A percentile compares a stretch with the other conserved stretches of the same genome.
Conservation (phyloP, 495 filamentous ascomycete species). For the Penicillium odoratum region DNA sequence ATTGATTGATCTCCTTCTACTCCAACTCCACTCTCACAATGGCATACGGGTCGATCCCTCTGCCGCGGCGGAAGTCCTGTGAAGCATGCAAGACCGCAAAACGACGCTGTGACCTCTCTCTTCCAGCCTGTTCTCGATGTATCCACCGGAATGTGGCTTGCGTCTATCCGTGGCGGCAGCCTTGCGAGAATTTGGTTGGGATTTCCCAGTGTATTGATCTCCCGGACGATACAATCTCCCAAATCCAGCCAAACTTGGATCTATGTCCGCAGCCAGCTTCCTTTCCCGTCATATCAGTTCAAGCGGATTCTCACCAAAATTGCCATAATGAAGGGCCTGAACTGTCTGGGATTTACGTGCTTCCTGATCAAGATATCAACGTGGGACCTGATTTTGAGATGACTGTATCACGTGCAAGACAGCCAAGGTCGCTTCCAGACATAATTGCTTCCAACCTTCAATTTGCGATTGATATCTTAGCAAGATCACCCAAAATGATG, state of each 20-base stretch:
- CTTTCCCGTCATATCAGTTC: not conserved
- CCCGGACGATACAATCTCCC: not conserved
- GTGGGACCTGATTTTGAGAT: not conserved
- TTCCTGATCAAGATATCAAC: not conserved
- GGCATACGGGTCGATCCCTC: constrained; percentile 19
- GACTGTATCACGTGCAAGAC: constrained; percentile 8
- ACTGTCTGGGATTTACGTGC: not conserved
- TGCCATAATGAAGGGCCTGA: not conserved
- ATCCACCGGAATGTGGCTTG: constrained; percentile 40
- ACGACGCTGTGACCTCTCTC: constrained; percentile 50
- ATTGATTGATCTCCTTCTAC: not conserved
- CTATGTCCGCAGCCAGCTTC: not conserved
- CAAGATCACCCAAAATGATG: constrained; percentile 45
- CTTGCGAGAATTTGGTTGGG: constrained; percentile 6
- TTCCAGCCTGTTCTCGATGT: constrained; percentile 51
- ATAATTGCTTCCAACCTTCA: constrained; percentile 38
- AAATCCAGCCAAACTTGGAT: not conserved
- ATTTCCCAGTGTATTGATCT: not conserved
- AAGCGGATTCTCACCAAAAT: not conserved
- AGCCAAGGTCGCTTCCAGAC: constrained; percentile 13
- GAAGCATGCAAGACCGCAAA: constrained; percentile 54
- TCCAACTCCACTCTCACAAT: constrained; percentile 7
- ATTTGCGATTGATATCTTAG: constrained; percentile 45
- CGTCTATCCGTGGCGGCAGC: constrained; percentile 38
- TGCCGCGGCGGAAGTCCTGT: constrained; percentile 53